These are phyloP conservation scores for Noccaea caerulescens DNA, from an alignment of 345 rosid genomes.

Conservation along the genomic window DNA sequence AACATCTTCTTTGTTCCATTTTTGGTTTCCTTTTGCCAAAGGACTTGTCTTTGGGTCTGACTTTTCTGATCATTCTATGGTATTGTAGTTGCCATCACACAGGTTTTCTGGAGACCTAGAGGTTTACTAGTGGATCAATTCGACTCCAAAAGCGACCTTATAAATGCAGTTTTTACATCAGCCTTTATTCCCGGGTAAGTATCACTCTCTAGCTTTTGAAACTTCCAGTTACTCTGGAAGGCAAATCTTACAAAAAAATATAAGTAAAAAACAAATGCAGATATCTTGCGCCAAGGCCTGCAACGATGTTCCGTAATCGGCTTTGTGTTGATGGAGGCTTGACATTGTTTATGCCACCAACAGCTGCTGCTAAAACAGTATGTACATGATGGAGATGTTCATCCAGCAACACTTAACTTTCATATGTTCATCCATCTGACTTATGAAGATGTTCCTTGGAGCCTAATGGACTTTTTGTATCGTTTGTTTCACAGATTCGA, in stretches of 20 bases:
- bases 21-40: not conserved
- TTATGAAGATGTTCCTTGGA: not conserved
- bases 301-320: constrained; percentile 80
- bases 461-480: constrained; percentile 1
- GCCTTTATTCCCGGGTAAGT: constrained; percentile 90
- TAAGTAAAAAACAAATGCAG: constrained; percentile 47
- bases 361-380: constrained; percentile 91
- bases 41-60: constrained; percentile 8
- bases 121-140: constrained; percentile 94
- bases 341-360: constrained; percentile 96
- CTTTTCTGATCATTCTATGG: constrained; percentile 24
- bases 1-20: constrained; percentile 1
- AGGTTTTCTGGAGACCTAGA: constrained; percentile 87
- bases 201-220: constrained; percentile 30
- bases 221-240: not conserved
- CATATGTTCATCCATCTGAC: constrained; percentile 15
- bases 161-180: constrained; percentile 85
- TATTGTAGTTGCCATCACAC: constrained; percentile 90
- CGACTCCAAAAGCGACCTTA: constrained; percentile 89
- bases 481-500: constrained; percentile 56
- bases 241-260: constrained; percentile 6
- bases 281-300: constrained; percentile 94
- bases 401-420: not conserved
- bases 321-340: constrained; percentile 95
- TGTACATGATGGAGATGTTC: not conserved